Conservation (phyloP, 345 rosid genomes). For the Populus nigra region DNA sequence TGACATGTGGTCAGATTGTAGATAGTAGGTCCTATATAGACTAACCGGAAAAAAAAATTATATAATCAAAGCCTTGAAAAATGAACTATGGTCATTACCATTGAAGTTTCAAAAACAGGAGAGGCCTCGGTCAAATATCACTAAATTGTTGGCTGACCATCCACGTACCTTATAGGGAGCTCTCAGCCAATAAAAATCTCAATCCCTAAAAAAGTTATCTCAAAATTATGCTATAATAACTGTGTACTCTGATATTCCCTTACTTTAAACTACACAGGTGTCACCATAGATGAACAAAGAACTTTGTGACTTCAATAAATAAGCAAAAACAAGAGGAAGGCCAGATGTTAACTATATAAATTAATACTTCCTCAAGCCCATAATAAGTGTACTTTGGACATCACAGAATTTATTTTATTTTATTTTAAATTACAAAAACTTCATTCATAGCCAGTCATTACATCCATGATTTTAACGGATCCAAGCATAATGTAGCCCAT, state of each 20-base stretch:
- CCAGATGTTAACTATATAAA: not conserved
- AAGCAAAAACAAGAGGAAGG: not conserved
- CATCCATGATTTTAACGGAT: no score
- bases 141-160: not conserved
- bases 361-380: not conserved
- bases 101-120: not conserved
- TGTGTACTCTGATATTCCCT: not conserved
- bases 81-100: not conserved
- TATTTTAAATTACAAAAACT: not conserved
- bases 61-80: not conserved
- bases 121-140: not conserved
- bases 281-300: not conserved
- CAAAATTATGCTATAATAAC: not conserved
- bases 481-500: no score
- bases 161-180: not conserved
- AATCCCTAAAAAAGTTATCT: not conserved
- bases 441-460: not conserved
- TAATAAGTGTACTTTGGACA: not conserved
- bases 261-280: not conserved
- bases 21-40: not conserved
- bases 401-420: not conserved
- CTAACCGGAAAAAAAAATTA: not conserved
- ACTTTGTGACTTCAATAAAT: not conserved
- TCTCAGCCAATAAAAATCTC: not conserved
- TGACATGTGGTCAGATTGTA: no score